A percentile compares a stretch with the other conserved stretches of the same genome.
Conservation (phyloP, 169 alveolate species). For the Plasmodium chabaudi region DNA sequence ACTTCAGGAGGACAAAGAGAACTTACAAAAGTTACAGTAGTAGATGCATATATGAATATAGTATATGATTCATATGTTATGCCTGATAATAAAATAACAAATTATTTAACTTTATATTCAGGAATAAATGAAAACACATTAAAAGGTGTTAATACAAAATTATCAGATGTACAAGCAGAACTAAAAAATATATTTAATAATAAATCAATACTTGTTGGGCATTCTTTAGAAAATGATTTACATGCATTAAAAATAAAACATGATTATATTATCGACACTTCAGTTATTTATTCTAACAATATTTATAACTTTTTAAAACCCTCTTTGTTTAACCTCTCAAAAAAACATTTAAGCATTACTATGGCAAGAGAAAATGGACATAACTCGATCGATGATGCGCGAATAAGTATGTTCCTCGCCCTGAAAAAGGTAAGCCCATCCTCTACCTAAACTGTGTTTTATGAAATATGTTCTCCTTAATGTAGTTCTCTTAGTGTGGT, state of each 20-base stretch:
- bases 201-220: constrained; percentile 78
- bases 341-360: constrained; percentile 65
- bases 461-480: no score
- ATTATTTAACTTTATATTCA: constrained; percentile 80
- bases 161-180: constrained; percentile 73
- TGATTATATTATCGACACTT: constrained; percentile 75
- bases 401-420: constrained; percentile 78
- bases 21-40: constrained; percentile 78
- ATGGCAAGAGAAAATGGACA: constrained; percentile 78
- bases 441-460: not conserved
- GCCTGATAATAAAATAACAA: constrained; percentile 71
- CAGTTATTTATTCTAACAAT: constrained; percentile 45
- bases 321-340: constrained; percentile 53
- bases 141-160: constrained; percentile 60
- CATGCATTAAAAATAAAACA: constrained; percentile 77
- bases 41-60: constrained; percentile 77
- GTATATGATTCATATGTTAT: constrained; percentile 77
- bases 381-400: constrained; percentile 80
- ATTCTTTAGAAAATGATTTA: constrained; percentile 78
- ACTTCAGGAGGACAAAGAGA: constrained; percentile 47
- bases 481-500: not conserved
- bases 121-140: constrained; percentile 79
- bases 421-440: constrained; percentile 47
- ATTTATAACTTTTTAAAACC: constrained; percentile 47
- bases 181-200: constrained; percentile 68